These are phyloP conservation scores for Rubia tinctorum DNA, from an alignment of 305 asterid genomes.

Conservation along the genomic window DNA sequence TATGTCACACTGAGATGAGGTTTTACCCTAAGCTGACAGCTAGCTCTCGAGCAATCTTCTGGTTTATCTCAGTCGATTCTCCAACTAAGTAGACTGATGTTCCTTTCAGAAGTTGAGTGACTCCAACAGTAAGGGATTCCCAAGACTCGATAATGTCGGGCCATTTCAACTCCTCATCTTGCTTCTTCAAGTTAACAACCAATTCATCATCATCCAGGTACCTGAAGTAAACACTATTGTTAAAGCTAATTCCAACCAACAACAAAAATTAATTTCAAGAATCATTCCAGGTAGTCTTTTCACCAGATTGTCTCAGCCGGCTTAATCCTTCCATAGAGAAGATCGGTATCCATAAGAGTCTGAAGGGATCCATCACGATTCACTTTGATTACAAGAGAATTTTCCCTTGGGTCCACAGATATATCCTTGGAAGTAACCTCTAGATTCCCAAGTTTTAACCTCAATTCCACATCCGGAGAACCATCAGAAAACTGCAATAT, in stretches of 20 bases:
- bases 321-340: constrained; percentile 69
- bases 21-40: constrained; percentile 86
- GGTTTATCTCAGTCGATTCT: constrained; percentile 76
- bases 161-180: constrained; percentile 72
- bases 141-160: constrained; percentile 93
- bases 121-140: constrained; percentile 79
- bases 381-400: constrained; percentile 58
- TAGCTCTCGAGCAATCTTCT: constrained; percentile 75
- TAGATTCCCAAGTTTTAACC: constrained; percentile 61
- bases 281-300: not conserved
- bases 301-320: constrained; percentile 93
- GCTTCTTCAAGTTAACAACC: constrained; percentile 80
- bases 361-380: constrained; percentile 45
- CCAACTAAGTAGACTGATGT: constrained; percentile 81
- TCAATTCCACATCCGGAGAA: constrained; percentile 74
- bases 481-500: constrained; percentile 70
- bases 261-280: constrained; percentile 5
- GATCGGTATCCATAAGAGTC: constrained; percentile 64
- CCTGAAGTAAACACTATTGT: constrained; percentile 37
- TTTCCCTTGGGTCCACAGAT: constrained; percentile 63
- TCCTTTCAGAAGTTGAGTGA: constrained; percentile 67
- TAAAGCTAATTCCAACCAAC: not conserved
- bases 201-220: constrained; percentile 76
- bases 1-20: constrained; percentile 18
- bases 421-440: constrained; percentile 51